Base-by-base conservation (phyloP, 108 stramenopile species). In the Nitzschia sp. region DNA sequence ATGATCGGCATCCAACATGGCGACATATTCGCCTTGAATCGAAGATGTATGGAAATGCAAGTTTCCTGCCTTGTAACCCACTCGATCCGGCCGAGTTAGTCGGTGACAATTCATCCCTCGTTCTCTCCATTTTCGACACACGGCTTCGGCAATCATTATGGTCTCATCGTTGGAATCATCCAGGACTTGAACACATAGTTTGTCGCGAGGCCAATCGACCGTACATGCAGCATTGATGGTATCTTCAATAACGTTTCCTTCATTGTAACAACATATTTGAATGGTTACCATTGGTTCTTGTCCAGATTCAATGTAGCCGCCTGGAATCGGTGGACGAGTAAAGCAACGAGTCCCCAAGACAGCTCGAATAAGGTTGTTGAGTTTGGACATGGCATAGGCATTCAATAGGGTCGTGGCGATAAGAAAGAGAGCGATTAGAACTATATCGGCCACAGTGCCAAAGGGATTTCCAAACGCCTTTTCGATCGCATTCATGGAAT, bases 261-360 rank as follows among this genome's bases (percentile, higher is more conserved):
- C 75, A 26, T 76, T 76, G 68, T 66, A 69, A 19, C 23, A 18
- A 45, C 56, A 76, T 23, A 76, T 76, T 56, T 76, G 75, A 28
- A 76, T 62, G 6, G 75, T 76, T 21, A 76, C 75, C 17, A 51
- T 24, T n/a, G 75, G 75, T 13, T 75, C 74, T n/a, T 67, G 18
- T 24, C 54, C 54, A 15, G 54, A 27, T 1, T 2, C 26, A 55
- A 55, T 55, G 1, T 55, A 11, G 1, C 67, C 67, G 1, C 30
- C 47, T 26, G 36, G 54, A 2, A 27, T 55, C 13, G 54, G 54
- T 26, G 2, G 24, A 3, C 28, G 26, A 2, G 54, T 55, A 24
- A 55, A 55, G 1, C 1, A 55, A 2, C 54, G 54, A 1, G 54
- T 55, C 15, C 1, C 18, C 15, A 55, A 17, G 25, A 26, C 54